Evolutionary conservation across 2,329 filamentous ascomycete genomes (phyloP).

Genomic region (Botrytis aclada): DNA sequence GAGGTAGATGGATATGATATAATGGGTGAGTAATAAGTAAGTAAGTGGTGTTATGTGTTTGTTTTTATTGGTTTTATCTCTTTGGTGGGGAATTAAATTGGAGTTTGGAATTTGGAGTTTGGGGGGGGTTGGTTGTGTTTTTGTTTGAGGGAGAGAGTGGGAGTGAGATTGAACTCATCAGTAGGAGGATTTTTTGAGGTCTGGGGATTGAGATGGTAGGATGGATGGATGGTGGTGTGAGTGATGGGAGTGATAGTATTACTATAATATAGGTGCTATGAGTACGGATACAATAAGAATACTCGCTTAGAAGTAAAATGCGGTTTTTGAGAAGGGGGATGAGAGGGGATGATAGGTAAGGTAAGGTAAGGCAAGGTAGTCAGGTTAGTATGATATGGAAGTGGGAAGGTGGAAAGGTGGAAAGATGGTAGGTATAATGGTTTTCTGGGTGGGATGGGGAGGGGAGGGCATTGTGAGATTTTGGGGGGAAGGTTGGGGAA

Average conservation of each 20-base stretch:
- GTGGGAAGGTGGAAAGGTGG: not conserved
- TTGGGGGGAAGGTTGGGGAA: too few species aligned
- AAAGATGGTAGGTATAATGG: not conserved
- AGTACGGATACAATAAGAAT: not conserved
- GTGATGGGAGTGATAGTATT: not conserved
- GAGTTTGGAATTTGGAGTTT: too few species aligned
- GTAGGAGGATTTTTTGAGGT: not conserved
- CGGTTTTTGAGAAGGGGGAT: not conserved
- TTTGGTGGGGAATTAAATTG: too few species aligned
- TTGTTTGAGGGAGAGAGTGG: too few species aligned
- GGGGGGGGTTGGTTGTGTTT: too few species aligned
- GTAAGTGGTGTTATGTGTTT: not conserved
- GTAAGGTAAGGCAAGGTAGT: not conserved
- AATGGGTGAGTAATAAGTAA: not conserved
- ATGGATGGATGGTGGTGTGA: not conserved
- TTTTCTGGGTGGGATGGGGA: not conserved
- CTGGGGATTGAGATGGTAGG: not conserved
- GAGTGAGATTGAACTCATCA: not conserved
- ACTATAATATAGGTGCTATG: too few species aligned
- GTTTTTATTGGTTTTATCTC: too few species aligned
- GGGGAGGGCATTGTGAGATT: too few species aligned
- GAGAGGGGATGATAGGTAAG: not conserved
- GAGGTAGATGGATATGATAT: not conserved
- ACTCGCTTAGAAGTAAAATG: not conserved
- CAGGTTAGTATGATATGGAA: not conserved